These are phyloP conservation scores for Alternaria gaisen DNA, from an alignment of 2,329 filamentous ascomycete genomes.

Conservation along the genomic window DNA sequence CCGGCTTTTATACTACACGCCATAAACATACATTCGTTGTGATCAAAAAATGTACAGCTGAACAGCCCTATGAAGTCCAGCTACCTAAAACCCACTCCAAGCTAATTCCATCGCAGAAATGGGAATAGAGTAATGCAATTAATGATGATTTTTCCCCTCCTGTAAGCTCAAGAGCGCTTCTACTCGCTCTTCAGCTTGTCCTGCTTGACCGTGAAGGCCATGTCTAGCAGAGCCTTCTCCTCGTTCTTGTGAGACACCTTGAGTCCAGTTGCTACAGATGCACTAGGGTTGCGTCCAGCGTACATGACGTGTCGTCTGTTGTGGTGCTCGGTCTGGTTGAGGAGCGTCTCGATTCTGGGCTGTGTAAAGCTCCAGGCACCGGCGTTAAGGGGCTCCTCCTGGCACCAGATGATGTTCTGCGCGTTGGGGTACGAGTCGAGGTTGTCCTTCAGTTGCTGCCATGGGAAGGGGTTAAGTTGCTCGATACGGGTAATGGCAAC, in stretches of 20 bases:
- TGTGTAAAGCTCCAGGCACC: conserved; percentile 98
- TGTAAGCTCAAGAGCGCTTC: neutral
- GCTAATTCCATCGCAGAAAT: conserved; percentile 4
- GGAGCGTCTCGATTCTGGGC: conserved; percentile 92
- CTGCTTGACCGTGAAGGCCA: conserved; percentile 70
- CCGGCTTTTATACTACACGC: conserved; percentile 40
- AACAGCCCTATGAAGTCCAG: conserved; percentile 21
- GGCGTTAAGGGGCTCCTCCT: conserved; percentile 97
- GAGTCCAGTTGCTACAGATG: conserved; percentile 90
- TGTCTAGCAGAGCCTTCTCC: conserved; percentile 81
- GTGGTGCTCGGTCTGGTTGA: conserved; percentile 93
- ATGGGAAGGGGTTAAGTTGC: conserved; percentile 98
- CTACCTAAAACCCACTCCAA: conserved; percentile 1
- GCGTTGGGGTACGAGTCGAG: conserved; percentile 97
- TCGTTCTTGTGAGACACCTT: conserved; percentile 91
- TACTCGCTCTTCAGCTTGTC: conserved; percentile 73
- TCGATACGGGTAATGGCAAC: conserved; percentile 95
- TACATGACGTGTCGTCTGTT: conserved; percentile 97
- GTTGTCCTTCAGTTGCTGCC: conserved; percentile 96
- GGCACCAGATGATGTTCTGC: conserved; percentile 95
- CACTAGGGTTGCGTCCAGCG: conserved; percentile 91
- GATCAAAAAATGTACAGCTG: conserved; percentile 38
- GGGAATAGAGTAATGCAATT: conserved; percentile 30
- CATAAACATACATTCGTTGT: conserved; percentile 42
- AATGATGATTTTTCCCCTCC: conserved; percentile 2